These are phyloP conservation scores for Aspergillus eucalypticola DNA, from an alignment of 2,329 filamentous ascomycete genomes.

Conservation along the genomic window DNA sequence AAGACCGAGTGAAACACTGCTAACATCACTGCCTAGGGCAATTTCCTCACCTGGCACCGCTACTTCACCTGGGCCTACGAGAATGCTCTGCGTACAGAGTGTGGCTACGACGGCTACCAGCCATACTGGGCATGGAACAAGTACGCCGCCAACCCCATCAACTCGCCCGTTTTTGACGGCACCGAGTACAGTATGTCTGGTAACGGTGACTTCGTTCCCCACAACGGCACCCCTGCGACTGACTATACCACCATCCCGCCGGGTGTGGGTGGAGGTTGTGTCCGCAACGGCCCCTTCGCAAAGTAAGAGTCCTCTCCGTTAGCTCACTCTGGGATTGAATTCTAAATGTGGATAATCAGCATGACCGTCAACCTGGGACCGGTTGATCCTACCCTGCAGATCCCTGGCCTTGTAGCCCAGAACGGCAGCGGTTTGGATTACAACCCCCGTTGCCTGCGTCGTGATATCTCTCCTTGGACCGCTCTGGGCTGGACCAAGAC, in stretches of 20 bases:
- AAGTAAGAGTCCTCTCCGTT: background rate
- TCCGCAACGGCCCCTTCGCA: constrained; percentile 1
- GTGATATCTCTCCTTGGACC: constrained; percentile 27
- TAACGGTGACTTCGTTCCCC: constrained; percentile 41
- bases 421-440: constrained; percentile 26
- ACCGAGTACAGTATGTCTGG: constrained; percentile 46
- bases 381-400: constrained; percentile 19
- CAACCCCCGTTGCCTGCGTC: constrained; percentile 34
- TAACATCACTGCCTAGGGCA: constrained; percentile 14
- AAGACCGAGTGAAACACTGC: background rate
- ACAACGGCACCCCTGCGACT: constrained; percentile 21
- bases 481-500: constrained; percentile 22
- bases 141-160: constrained; percentile 31
- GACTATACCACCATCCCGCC: constrained; percentile 36
- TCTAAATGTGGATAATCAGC: constrained; percentile 9
- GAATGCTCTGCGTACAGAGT: constrained; percentile 45
- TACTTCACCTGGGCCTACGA: constrained; percentile 48
- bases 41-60: constrained; percentile 49
- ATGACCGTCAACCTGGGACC: constrained; percentile 35
- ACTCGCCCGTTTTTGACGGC: constrained; percentile 40
- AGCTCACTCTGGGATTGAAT: background rate
- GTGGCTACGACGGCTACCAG: constrained; percentile 46
- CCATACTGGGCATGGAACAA: constrained; percentile 43
- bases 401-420: constrained; percentile 16
- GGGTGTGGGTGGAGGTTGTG: constrained; percentile 18